Evolutionary conservation across 805 yeast species (phyloP).

Genomic region (Kazachstania bromeliacearum): DNA sequence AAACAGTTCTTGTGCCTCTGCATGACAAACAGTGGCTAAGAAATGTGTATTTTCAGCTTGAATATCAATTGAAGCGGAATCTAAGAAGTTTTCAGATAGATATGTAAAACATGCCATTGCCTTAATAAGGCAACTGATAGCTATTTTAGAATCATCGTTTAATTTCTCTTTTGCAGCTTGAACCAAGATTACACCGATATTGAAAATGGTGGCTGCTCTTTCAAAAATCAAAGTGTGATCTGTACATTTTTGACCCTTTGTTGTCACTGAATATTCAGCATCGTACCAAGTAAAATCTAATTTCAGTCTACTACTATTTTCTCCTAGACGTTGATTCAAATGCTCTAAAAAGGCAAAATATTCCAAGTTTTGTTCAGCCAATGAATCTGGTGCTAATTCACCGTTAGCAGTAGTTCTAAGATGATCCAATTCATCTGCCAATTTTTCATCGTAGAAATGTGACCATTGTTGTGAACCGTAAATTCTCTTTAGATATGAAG

Average conservation of each 20-base stretch:
- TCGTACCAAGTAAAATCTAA: slow-evolving; percentile 74
- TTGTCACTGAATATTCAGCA: slow-evolving; percentile 41
- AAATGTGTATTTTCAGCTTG: slow-evolving; percentile 58
- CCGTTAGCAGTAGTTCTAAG: slow-evolving; percentile 27
- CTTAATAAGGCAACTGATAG: slow-evolving; percentile 54
- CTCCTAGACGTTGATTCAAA: slow-evolving; percentile 67
- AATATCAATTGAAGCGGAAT: slow-evolving; percentile 79
- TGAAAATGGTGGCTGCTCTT: slow-evolving; percentile 76
- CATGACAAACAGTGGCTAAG: slow-evolving; percentile 56
- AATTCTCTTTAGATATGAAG: slow-evolving; percentile 22
- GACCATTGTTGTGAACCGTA: slow-evolving; percentile 27
- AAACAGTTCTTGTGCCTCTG: slow-evolving; percentile 86
- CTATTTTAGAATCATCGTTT: slow-evolving; percentile 43
- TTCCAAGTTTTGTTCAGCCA: slow-evolving; percentile 36
- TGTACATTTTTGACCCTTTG: slow-evolving; percentile 34
- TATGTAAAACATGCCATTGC: slow-evolving; percentile 72
- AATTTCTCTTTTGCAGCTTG: slow-evolving; percentile 36
- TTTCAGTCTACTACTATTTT: slow-evolving; percentile 43
- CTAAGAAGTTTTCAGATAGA: slow-evolving; percentile 70
- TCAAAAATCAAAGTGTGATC: slow-evolving; percentile 83
- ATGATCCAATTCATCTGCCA: slow-evolving; percentile 21
- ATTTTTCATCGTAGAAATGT: slow-evolving; percentile 23
- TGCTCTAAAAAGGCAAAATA: slow-evolving; percentile 80
- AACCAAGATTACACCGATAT: slow-evolving; percentile 57
- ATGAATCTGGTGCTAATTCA: slow-evolving; percentile 23